These are phyloP conservation scores for Citrullus amarus DNA, from an alignment of 306 rosid genomes.

Conservation along the genomic window DNA sequence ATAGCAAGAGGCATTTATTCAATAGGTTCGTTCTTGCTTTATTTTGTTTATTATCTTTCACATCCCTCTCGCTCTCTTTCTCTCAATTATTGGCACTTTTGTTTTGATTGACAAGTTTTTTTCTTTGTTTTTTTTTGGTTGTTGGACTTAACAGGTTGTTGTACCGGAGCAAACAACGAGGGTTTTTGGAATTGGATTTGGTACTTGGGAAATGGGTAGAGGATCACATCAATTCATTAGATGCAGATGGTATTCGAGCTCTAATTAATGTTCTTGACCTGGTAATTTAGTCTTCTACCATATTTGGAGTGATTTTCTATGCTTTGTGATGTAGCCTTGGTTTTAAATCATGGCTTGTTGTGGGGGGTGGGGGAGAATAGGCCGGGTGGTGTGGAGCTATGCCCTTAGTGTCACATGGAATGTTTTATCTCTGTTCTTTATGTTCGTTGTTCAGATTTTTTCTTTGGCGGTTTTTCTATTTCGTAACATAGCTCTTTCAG, in stretches of 20 bases:
- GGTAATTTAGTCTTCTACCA: conserved; percentile 22
- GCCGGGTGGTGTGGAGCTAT: too few relatives aligned
- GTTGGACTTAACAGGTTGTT: conserved; percentile 27
- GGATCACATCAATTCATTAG: conserved; percentile 57
- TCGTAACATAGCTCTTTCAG: too few relatives aligned
- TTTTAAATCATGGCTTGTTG: neutral
- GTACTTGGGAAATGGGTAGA: conserved; percentile 90
- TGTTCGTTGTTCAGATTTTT: too few relatives aligned
- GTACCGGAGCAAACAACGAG: conserved; percentile 88
- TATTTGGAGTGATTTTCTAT: neutral
- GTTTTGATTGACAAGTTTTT: neutral
- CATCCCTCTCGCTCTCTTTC: neutral
- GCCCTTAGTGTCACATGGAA: too few relatives aligned
- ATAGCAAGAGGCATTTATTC: conserved; percentile 55
- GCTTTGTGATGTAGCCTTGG: neutral
- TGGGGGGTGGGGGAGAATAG: too few relatives aligned
- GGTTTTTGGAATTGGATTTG: conserved; percentile 80
- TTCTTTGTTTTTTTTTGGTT: neutral
- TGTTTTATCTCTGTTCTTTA: too few relatives aligned
- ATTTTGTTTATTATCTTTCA: neutral
- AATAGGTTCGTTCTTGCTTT: conserved; percentile 35
- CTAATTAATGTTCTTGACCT: conserved; percentile 60
- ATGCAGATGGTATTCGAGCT: conserved; percentile 48
- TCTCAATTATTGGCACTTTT: neutral
- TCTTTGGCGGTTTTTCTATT: too few relatives aligned